A percentile compares a stretch with the other conserved stretches of the same genome.
Conservation (phyloP, 2,329 filamentous ascomycete species). For the Berkeleyomyces basicola region DNA sequence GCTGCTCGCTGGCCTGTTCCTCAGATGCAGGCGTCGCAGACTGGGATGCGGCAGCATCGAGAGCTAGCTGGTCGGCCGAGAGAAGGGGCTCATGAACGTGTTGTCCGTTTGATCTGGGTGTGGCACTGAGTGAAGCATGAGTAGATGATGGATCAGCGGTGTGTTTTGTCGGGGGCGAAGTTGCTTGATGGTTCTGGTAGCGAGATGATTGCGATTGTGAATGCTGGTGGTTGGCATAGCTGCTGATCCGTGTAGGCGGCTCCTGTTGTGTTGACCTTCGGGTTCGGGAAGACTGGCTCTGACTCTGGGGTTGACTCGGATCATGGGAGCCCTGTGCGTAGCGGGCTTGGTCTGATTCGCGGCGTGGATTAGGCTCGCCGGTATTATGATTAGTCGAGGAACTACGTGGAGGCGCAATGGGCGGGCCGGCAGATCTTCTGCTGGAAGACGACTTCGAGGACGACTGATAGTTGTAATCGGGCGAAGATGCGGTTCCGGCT, state of each 20-base stretch:
- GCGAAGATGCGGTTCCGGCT: constrained; percentile 20
- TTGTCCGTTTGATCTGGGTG: constrained; percentile 19
- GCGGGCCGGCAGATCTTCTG: constrained; percentile 45
- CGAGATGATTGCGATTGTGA: background rate
- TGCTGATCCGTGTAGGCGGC: constrained; percentile 24
- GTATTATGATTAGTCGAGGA: constrained; percentile 46
- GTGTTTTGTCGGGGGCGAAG: background rate
- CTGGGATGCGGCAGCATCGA: constrained; percentile 30
- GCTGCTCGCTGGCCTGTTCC: constrained; percentile 17
- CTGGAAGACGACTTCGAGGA: constrained; percentile 27
- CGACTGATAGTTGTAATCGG: constrained; percentile 25
- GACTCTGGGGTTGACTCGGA: constrained; percentile 5
- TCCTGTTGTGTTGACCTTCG: constrained; percentile 20
- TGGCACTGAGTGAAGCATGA: background rate
- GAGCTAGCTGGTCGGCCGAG: constrained; percentile 7
- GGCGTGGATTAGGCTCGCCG: constrained; percentile 9
- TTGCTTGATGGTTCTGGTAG: background rate
- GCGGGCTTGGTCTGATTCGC: constrained; percentile 7
- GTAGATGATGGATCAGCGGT: background rate
- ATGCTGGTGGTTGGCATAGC: constrained; percentile 8
- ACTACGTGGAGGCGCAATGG: constrained; percentile 62
- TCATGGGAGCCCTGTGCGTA: constrained; percentile 19
- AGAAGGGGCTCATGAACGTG: constrained; percentile 8
- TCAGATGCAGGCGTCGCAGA: constrained; percentile 29
- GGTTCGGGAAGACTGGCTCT: constrained; percentile 10